A percentile compares a stretch with the other conserved stretches of the same genome.
phyloP scores from a whole-genome alignment of 1,284 basidiomycete genomes.

The Ustilago vetiveriae region DNA sequence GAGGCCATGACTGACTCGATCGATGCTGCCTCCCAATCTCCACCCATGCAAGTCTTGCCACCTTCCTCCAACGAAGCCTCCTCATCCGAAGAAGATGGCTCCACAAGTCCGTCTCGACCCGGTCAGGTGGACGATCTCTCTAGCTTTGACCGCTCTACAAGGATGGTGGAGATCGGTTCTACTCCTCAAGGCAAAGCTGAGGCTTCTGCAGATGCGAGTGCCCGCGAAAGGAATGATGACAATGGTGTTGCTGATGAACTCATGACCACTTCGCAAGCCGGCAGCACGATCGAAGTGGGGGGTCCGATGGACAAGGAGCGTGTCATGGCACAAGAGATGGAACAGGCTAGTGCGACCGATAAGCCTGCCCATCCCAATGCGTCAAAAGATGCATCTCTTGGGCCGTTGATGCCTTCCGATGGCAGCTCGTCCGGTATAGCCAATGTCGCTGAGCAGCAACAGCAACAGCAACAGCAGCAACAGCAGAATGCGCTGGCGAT shows the following conservation, averaged over 20 bases:
- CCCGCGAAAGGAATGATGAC: not conserved
- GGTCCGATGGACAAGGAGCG: constrained; percentile 45
- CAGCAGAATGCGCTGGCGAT: constrained; percentile 37
- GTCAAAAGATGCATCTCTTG: constrained; percentile 3
- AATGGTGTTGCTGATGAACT: constrained; percentile 9
- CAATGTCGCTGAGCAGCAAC: not conserved
- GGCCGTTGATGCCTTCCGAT: constrained; percentile 9
- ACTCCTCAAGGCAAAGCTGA: not conserved
- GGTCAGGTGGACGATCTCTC: constrained; percentile 26
- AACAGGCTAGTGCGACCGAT: constrained; percentile 25
- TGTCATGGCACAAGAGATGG: constrained; percentile 47
- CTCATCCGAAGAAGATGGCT: constrained; percentile 17
- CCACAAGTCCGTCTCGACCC: constrained; percentile 2
- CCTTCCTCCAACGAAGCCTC: constrained; percentile 11
- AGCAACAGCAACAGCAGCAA: constrained; percentile 20
- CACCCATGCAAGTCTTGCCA: constrained; percentile 11
- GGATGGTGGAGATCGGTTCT: constrained; percentile 28
- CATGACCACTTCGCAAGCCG: constrained; percentile 26
- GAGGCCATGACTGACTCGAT: constrained; percentile 40
- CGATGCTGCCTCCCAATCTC: constrained; percentile 1
- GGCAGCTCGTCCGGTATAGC: constrained; percentile 1
- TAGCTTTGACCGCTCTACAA: constrained; percentile 34
- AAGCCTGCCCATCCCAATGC: constrained; percentile 28
- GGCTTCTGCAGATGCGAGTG: too few relatives aligned
- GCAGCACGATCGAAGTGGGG: constrained; percentile 35